phyloP scores from a whole-genome alignment of 2,329 filamentous ascomycete genomes.

The Cladosporium sp. region DNA sequence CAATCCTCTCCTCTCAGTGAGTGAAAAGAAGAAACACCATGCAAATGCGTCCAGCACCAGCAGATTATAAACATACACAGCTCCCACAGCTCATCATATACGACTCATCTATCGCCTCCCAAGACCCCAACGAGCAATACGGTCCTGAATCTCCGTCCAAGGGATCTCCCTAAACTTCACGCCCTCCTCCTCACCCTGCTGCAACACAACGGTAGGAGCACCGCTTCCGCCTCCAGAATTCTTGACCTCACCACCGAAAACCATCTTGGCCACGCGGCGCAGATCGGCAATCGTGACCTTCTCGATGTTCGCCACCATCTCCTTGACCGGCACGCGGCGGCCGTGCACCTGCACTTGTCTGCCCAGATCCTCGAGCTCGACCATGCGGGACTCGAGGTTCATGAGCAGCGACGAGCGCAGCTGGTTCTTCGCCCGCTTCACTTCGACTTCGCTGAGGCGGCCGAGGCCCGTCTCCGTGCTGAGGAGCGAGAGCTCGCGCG shows the following conservation, averaged over 20 bases:
- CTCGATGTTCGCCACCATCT: conserved; percentile 90
- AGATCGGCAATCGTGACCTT: conserved; percentile 74
- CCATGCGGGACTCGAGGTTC: conserved; percentile 97
- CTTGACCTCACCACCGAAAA: conserved; percentile 70
- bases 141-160: conserved; percentile 87
- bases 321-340: conserved; percentile 79
- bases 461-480: conserved; percentile 71
- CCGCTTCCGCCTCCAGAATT: conserved; percentile 77
- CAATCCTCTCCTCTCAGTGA: too few species aligned
- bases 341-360: conserved; percentile 96
- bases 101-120: conserved; percentile 51
- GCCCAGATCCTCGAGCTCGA: conserved; percentile 92
- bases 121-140: conserved; percentile 77
- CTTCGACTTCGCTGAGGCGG: conserved; percentile 68
- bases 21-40: neutral
- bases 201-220: conserved; percentile 86
- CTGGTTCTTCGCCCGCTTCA: conserved; percentile 94
- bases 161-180: conserved; percentile 62
- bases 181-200: conserved; percentile 77
- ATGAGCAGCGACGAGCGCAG: conserved; percentile 84
- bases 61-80: neutral
- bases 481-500: conserved; percentile 75
- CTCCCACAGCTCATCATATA: too few species aligned
- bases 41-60: neutral
- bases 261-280: conserved; percentile 69